phyloP scores from a whole-genome alignment of 441 rosid genomes.

The Syzygium malaccense region DNA sequence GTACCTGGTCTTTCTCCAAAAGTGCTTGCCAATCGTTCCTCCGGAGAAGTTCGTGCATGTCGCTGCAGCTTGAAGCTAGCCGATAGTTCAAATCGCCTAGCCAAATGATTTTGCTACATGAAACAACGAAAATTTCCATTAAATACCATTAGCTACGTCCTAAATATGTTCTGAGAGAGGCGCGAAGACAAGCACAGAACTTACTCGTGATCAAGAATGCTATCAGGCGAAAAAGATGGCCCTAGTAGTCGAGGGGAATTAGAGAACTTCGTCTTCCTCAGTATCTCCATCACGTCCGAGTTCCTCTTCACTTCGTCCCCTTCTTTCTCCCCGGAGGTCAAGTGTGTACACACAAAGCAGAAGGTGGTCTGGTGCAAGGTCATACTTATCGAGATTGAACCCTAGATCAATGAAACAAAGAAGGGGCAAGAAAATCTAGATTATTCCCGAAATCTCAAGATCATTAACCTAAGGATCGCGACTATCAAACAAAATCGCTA shows the following conservation, averaged over 20 bases:
- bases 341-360: conserved; percentile 89
- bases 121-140: background rate
- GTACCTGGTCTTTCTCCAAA: conserved; percentile 80
- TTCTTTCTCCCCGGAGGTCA: conserved; percentile 91
- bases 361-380: conserved; percentile 53
- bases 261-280: conserved; percentile 72
- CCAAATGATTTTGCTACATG: conserved; percentile 75
- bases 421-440: background rate
- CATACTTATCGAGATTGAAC: conserved; percentile 91
- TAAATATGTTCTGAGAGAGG: background rate
- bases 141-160: background rate
- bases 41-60: conserved; percentile 41
- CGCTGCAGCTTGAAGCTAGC: conserved; percentile 33
- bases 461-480: background rate
- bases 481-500: background rate
- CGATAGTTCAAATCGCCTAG: conserved; percentile 96
- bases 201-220: conserved; percentile 81
- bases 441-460: background rate
- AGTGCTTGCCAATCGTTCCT: conserved; percentile 75
- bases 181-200: background rate
- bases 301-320: conserved; percentile 81
- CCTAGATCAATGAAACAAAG: conserved; percentile 29
- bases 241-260: conserved; percentile 25
- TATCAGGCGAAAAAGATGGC: conserved; percentile 29
- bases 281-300: conserved; percentile 66